Base-by-base conservation (phyloP, 2,329 filamentous ascomycete species). In the Albifimbria verrucaria region DNA sequence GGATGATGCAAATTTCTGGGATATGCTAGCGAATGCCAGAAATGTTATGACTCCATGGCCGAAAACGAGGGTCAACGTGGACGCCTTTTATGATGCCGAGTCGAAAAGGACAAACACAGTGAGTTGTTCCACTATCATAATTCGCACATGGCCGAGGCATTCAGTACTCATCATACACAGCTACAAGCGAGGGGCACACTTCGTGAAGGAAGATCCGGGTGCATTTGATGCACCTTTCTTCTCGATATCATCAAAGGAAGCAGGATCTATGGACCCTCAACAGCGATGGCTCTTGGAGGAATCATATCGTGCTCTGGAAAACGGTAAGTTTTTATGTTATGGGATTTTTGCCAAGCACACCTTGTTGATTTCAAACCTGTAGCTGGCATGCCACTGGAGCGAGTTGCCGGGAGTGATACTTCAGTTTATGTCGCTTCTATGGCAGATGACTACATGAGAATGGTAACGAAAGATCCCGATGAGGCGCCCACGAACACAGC, bases 361-460 rank as follows among this genome's bases (percentile, higher is more conserved):
- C 28, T 36, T 23, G 39, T 49, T 12, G 10, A 36, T 36, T 10
- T 36, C 28, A 36, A 36, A n/a, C n/a, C 10, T 10, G 28, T n/a
- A 36, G 58, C 58, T n/a, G 57, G 58, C 4, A 24, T 60, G 2
- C 32, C 55, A 18, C 22, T 59, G 5, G 48, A 58, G 3, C 39
- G 48, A 20, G 12, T 52, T 4, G 21, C 53, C 1, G 55, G 49
- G 62, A 69, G 50, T 36, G 60, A 70, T 12, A 70, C 72, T 1
- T 68, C 63, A 1, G 71, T 74, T 2, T 75, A 69, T n/a, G 64
- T 67, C 2, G 73, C 73, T 1, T 55, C 59, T 0, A 68, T 54
- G 15, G 51, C 52, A 9, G 48, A 53, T 6, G 72, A 75, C 55
- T 74, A 71, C 49, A 61, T 68, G 44, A 66, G 71, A 44, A 67